These are phyloP conservation scores for Phyllosticta citriasiana DNA, from an alignment of 2,329 filamentous ascomycete species.

Conservation along the genomic window DNA sequence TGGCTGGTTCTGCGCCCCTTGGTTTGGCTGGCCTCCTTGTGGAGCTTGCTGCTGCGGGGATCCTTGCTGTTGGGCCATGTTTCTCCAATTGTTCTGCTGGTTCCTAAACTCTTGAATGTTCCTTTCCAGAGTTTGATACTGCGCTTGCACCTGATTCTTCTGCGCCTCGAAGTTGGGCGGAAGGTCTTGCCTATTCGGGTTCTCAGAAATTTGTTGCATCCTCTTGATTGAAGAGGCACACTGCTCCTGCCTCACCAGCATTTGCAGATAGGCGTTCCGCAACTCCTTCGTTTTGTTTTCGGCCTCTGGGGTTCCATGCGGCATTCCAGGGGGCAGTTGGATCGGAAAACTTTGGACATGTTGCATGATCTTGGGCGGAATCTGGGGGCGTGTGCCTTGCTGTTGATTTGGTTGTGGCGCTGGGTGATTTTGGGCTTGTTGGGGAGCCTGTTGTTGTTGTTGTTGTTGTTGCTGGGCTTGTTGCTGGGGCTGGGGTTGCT, in stretches of 20 bases:
- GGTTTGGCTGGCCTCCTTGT: slow-evolving; percentile 10
- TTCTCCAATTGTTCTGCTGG: slow-evolving; percentile 24
- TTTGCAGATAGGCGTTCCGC: slow-evolving; percentile 25
- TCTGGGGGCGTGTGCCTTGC: slow-evolving; percentile 12
- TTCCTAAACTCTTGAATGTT: slow-evolving; percentile 27
- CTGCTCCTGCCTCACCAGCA: slow-evolving; percentile 23
- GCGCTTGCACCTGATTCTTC: slow-evolving; percentile 21
- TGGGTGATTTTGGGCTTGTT: slow-evolving; percentile 18
- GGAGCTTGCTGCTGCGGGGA: slow-evolving; percentile 12
- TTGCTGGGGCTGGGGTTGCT: slow-evolving; percentile 8
- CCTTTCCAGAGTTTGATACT: slow-evolving; percentile 20
- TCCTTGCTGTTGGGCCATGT: slow-evolving; percentile 12
- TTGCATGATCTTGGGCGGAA: slow-evolving; percentile 26
- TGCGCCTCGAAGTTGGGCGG: slow-evolving; percentile 20
- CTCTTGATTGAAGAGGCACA: slow-evolving; percentile 19
- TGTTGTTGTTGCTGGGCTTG: background rate
- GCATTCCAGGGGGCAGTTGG: slow-evolving; percentile 20
- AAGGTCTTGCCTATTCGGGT: slow-evolving; percentile 24
- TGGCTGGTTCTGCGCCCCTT: slow-evolving; percentile 11
- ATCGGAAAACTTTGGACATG: slow-evolving; percentile 28
- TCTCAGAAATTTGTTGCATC: slow-evolving; percentile 19
- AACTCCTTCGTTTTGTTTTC: slow-evolving; percentile 27
- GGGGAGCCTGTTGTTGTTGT: slow-evolving; percentile 14
- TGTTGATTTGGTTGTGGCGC: slow-evolving; percentile 17
- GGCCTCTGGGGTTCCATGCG: slow-evolving; percentile 25